Evolutionary conservation across 306 rosid species (phyloP), one percentile per base, ranked within the genome.

Genomic region (cucumber (Cucumis sativus)): DNA sequence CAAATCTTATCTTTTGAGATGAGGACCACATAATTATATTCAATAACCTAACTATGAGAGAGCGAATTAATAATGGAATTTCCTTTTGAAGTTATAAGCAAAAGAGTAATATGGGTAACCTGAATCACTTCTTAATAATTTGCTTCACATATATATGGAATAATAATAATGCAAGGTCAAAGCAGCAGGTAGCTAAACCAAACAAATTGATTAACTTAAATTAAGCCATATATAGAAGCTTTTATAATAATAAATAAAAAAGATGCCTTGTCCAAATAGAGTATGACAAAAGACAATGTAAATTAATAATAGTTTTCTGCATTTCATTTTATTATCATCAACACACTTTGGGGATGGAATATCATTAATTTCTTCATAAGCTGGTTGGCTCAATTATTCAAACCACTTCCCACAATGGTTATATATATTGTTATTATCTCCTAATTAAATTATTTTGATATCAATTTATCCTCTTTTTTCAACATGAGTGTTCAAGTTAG

Each of bases 211-310:
- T 71, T 71, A 8, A 49, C 16, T 16, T 71, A 51, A 51, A 28
- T 70, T 23, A 45, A 69, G 20, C 28, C 7, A 45, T 70, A 13
- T 70, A 70, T 41, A 10, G 3, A 57, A 76, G 47, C 7, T 10
- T 13, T 60, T 6, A 25, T 16, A 65, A 17, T 12, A 33, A 49
- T 14, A 14, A 12, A 41, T 52, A n/a, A 47, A 28, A 76, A 23
- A 70, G 76, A 78, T 84, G 82, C 81, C 77, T 54, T 21, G 74
- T 78, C 83, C 87, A 84, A 81, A 67, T n/a, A 81, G 84, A 78
- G 67, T 69, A 57, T 35, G 87, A 75, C 87, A 69, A 12, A 23
- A 70, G 4, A 28, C 1, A 45, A 6, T 14, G 58, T 70, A 70
- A 13, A 40, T 40, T 41, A 67, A 67, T 40, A n/a, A 70, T 70